Base-by-base conservation (phyloP, 192 early-diverging fungal genomes). In the Umbelopsis vinacea region DNA sequence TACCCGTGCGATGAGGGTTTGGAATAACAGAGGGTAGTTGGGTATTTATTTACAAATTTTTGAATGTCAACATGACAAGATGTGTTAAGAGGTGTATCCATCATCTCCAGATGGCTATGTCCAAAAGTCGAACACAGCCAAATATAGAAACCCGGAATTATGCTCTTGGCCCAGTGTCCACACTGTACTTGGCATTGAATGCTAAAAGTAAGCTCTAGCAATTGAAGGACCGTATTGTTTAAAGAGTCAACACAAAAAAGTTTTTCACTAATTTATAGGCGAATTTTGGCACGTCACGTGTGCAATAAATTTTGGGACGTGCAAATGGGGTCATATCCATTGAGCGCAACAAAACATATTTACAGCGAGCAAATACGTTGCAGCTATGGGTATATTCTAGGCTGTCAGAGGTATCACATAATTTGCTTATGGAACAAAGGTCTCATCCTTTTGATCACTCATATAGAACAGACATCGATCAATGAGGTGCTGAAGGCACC, bases 101-200 rank as follows among this genome's bases (percentile, higher is more conserved):
- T 63, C 57, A 19, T 63, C 57, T 63, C 57, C 33, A 63, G n/a
- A 19, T 29, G 26, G 33, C 57, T 35, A 17, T 35, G 57, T 33
- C 35, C 33, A 63, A 19, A 11, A 37, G 5, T 50, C 57, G 26
- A 63, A 12, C 33, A 35, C 26, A 35, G 33, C 57, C 33, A 63
- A 37, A 19, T 10, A 63, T 29, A 63, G 57, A 63, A 63, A 63
- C 57, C 57, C 35, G 57, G 57, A 63, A 63, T 63, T 63, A 26
- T 63, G 57, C 57, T 63, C 57, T 63, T 63, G 57, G 57, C 57
- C 57, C 57, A 63, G 57, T 63, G 57, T 63, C 57, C 57, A 63
- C 57, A 63, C 57, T 63, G 57, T 63, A 63, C 57, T 50, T 63
- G 57, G 26, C 26, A 63, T 63, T 29, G 14, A 63, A 11, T 14